Evolutionary conservation across 2,329 filamentous ascomycete species (phyloP), one percentile per base, ranked within the genome.

Genomic region (Graphilbum sp.): DNA sequence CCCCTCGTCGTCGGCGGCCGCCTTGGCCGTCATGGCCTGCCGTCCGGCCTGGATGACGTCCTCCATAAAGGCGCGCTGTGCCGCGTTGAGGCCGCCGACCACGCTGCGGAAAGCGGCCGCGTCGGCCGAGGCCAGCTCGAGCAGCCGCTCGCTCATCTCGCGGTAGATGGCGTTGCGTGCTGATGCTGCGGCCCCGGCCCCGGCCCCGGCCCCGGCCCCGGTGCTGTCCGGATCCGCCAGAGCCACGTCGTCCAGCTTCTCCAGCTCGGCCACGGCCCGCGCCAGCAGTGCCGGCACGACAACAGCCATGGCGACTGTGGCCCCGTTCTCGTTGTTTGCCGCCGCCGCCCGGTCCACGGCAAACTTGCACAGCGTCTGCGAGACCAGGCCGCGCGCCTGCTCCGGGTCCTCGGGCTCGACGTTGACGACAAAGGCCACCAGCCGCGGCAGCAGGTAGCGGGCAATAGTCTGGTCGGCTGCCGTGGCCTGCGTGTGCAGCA

Each of bases 51-150:
- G 71, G 43, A 94, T 72, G 15, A 94, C 77, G 46, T 77, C 75
- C 58, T 94, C 88, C 61, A 96, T 71, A 46, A 90, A 79, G 0
- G 64, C 60, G 53, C 77, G 81, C 54, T 88, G 79, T 17, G 72
- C 75, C 25, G 70, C 64, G 42, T 63, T 74, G 68, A 98, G 72
- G 7, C 67, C 69, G 0, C 65, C 73, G 7, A 96, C 81, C 13
- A 92, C 68, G 2, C 64, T 68, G 41, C 78, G 73, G 58, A 98
- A 98, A 1, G 70, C 69, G 2, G 57, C 54, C 51, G 84, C 80
- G 51, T 94, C 78, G 2, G 69, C 66, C 15, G 75, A 76, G 2
- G 86, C 88, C 19, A 98, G 64, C 54, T 95, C 86, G 8, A 96
- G 60, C 30, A 98, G 57, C 45, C 82, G 63, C 0, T 66, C 64